A percentile compares a stretch with the other conserved stretches of the same genome.
phyloP scores from a whole-genome alignment of 1,284 basidiomycete species.

The Melampsora americana region DNA sequence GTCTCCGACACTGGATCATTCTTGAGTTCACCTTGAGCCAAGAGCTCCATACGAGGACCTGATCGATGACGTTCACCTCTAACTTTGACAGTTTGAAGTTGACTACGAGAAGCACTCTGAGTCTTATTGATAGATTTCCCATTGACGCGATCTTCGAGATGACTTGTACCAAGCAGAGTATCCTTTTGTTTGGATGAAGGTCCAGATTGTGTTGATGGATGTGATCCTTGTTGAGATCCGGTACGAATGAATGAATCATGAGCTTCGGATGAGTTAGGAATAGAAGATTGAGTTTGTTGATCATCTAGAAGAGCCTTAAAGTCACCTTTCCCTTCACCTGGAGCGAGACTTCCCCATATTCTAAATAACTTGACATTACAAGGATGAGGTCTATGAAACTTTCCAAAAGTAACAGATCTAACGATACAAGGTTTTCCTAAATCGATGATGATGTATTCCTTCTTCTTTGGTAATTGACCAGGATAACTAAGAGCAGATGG shows the following conservation, averaged over 20 bases:
- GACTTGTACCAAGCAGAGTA: background rate
- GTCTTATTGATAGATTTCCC: background rate
- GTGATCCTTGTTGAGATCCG: background rate
- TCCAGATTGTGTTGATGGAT: background rate
- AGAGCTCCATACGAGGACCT: slow-evolving; percentile 41
- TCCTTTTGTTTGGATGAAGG: background rate
- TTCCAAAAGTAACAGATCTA: slow-evolving; percentile 27
- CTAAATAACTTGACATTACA: slow-evolving; percentile 41
- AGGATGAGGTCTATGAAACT: slow-evolving; percentile 40
- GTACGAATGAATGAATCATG: background rate
- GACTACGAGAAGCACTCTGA: background rate
- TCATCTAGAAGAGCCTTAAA: slow-evolving; percentile 34
- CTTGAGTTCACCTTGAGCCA: slow-evolving; percentile 43
- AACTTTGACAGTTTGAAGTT: background rate
- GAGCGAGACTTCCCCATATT: slow-evolving; percentile 38
- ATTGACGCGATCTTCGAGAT: background rate
- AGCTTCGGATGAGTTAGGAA: background rate
- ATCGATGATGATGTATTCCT: slow-evolving; percentile 43
- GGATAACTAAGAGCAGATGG: slow-evolving; percentile 8
- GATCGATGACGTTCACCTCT: slow-evolving; percentile 22
- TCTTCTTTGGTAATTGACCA: slow-evolving; percentile 18
- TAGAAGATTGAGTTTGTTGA: slow-evolving; percentile 18
- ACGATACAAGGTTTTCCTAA: slow-evolving; percentile 41
- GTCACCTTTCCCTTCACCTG: slow-evolving; percentile 39
- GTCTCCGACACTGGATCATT: slow-evolving; percentile 42